Conservation (phyloP, 2,329 filamentous ascomycete genomes). For the Fusarium sp. region DNA sequence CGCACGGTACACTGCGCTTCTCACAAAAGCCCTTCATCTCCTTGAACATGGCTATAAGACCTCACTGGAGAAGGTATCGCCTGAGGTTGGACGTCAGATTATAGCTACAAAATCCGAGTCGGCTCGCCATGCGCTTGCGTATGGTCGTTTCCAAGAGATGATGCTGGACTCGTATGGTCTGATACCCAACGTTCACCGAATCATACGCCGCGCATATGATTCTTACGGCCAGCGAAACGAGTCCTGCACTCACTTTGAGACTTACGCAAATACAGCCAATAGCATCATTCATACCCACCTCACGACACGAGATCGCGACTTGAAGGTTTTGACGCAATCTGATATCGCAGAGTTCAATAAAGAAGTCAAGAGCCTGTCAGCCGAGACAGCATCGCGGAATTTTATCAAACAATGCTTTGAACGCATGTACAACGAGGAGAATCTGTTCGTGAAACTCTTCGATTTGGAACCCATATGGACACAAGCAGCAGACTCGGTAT, state of each 20-base stretch:
- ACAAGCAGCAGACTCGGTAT: constrained; percentile 59
- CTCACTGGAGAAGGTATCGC: constrained; percentile 61
- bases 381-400: constrained; percentile 66
- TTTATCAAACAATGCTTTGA: constrained; percentile 70
- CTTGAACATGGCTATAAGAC: constrained; percentile 66
- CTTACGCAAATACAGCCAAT: constrained; percentile 63
- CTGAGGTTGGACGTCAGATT: constrained; percentile 65
- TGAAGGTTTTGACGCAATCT: constrained; percentile 62
- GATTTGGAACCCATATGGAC: constrained; percentile 64
- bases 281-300: constrained; percentile 65
- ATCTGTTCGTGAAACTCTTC: constrained; percentile 65
- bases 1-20: constrained; percentile 83
- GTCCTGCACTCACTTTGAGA: constrained; percentile 56
- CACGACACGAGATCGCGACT: constrained; percentile 61
- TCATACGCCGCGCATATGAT: constrained; percentile 62
- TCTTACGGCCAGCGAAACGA: constrained; percentile 57
- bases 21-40: constrained; percentile 72
- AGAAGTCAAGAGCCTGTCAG: constrained; percentile 58
- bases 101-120: constrained; percentile 65
- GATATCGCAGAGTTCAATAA: constrained; percentile 64
- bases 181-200: constrained; percentile 64
- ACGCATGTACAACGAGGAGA: constrained; percentile 63
- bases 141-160: constrained; percentile 68
- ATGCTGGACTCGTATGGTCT: constrained; percentile 65
- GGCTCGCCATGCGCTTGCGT: constrained; percentile 67